Evolutionary conservation across 83 land plant species (phyloP), one percentile per base, ranked within the genome.

Genomic region (Diphasiastrum complanatum): DNA sequence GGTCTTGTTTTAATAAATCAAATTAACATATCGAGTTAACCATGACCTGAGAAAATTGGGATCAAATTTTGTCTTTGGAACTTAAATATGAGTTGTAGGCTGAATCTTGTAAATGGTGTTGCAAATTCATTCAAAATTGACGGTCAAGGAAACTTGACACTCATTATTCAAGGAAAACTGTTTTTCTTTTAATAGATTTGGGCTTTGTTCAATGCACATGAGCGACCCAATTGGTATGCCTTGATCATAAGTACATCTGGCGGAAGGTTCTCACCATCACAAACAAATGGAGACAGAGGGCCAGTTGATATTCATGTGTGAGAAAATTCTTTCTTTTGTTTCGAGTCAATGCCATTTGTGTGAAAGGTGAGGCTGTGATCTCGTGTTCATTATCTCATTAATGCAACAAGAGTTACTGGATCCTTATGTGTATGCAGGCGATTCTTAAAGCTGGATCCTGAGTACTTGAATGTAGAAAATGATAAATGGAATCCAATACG

Each of bases 151-250:
- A n/a, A n/a, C n/a, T n/a, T n/a, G n/a, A n/a, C n/a, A n/a, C n/a
- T n/a, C n/a, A n/a, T n/a, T n/a, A n/a, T n/a, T n/a, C n/a, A n/a
- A n/a, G n/a, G n/a, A n/a, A n/a, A n/a, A n/a, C n/a, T n/a, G n/a
- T n/a, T 34, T 24, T 33, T 52, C 41, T 27, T 25, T 53, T 5
- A 12, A 43, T 5, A 66, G 69, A 36, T 66, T n/a, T 66, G 69
- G 69, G 60, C 69, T 26, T 23, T 66, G 61, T 66, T 36, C 47
- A 66, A 66, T 41, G 33, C 47, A 20, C 61, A 53, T 18, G 69
- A 30, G 35, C 45, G 61, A 37, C 69, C 69, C 18, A 66, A 66
- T 32, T 66, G 69, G 69, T 66, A 66, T 56, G 69, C 69, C 18
- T 41, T 55, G 18, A 66, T 66, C 32, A 5, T 56, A 11, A 66